A percentile compares a stretch with the other conserved stretches of the same genome.
Evolutionary conservation across 352 stramenopile genomes (phyloP).

Genomic region (Plasmopara muralis): DNA sequence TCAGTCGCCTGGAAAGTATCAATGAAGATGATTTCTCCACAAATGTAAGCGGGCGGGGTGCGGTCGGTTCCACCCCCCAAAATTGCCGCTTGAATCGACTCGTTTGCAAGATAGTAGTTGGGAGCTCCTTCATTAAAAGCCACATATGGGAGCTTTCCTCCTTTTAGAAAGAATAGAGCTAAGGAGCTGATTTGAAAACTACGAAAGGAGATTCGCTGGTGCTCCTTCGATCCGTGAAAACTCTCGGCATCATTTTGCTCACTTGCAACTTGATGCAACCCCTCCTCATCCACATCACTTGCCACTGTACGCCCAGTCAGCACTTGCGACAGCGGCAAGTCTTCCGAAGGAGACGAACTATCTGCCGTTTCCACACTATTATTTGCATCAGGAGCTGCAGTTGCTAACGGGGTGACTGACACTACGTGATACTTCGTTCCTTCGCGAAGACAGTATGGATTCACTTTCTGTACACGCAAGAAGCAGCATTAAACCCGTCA

Average conservation of each 20-base stretch:
- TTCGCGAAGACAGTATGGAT: conserved; percentile 65
- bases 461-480: conserved; percentile 29
- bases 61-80: conserved; percentile 45
- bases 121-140: conserved; percentile 76
- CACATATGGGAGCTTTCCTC: conserved; percentile 68
- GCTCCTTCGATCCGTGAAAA: conserved; percentile 23
- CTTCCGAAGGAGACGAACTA: conserved; percentile 33
- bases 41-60: conserved; percentile 66
- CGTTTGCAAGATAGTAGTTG: conserved; percentile 74
- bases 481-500: not conserved
- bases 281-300: conserved; percentile 24
- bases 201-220: conserved; percentile 72
- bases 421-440: conserved; percentile 70
- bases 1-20: conserved; percentile 76
- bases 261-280: conserved; percentile 21
- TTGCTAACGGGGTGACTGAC: conserved; percentile 54
- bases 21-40: conserved; percentile 81
- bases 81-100: conserved; percentile 68
- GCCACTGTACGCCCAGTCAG: conserved; percentile 41
- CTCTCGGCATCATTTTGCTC: conserved; percentile 7
- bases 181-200: conserved; percentile 80
- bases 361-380: conserved; percentile 21
- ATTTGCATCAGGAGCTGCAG: conserved; percentile 34
- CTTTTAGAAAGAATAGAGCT: conserved; percentile 73
- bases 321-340: conserved; percentile 56